phyloP scores from a whole-genome alignment of 164 flowering plant genomes.

The Amborella trichopoda region DNA sequence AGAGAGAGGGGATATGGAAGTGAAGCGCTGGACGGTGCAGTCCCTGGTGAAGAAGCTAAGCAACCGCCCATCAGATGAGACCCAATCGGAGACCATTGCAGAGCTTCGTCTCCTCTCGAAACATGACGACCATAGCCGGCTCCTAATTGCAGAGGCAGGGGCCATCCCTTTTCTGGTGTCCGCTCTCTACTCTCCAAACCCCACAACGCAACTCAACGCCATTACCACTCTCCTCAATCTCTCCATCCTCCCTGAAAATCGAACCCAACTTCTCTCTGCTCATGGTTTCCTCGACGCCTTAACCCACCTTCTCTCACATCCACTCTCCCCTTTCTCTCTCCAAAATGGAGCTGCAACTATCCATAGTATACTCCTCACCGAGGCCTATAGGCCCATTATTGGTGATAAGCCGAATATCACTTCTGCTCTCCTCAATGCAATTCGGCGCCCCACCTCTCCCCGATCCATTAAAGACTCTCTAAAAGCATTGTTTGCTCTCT shows the following conservation, averaged over 20 bases:
- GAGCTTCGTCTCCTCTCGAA: conserved; percentile 78
- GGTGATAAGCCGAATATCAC: conserved; percentile 75
- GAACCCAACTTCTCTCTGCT: conserved; percentile 51
- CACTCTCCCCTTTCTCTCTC: conserved; percentile 33
- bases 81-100: conserved; percentile 47
- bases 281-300: conserved; percentile 77
- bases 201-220: conserved; percentile 60
- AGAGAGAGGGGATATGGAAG: conserved; percentile 34
- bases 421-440: conserved; percentile 43
- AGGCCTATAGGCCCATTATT: conserved; percentile 51
- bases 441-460: conserved; percentile 26
- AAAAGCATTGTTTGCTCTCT: conserved; percentile 65
- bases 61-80: conserved; percentile 59
- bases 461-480: conserved; percentile 68
- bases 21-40: conserved; percentile 38
- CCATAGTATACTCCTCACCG: conserved; percentile 54
- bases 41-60: conserved; percentile 49
- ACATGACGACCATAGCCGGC: conserved; percentile 54
- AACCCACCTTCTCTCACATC: conserved; percentile 53
- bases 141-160: conserved; percentile 51
- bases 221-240: conserved; percentile 76
- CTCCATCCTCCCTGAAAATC: conserved; percentile 40
- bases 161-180: conserved; percentile 61
- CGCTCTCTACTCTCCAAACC: conserved; percentile 38
- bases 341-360: conserved; percentile 69